Conservation (phyloP, 179 eudicot genomes). For the Camellia oleifera region DNA sequence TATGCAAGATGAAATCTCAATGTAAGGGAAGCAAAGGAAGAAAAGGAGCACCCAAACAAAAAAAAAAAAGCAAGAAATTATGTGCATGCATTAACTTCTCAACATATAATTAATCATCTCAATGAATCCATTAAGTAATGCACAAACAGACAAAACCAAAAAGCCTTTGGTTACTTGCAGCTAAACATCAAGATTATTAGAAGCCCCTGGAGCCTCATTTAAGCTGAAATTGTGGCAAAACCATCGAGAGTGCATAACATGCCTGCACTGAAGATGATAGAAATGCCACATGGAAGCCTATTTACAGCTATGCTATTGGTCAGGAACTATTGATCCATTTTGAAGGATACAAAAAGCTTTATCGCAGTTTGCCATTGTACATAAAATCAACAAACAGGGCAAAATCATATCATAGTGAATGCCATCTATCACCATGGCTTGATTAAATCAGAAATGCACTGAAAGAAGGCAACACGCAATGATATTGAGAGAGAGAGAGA, state of each 20-base stretch:
- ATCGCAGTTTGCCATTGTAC: not conserved
- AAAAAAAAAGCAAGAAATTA: not conserved
- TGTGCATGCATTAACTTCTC: not conserved
- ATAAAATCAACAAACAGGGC: not conserved
- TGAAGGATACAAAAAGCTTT: too few species aligned
- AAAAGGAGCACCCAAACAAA: not conserved
- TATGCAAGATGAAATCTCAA: too few species aligned
- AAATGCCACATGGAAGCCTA: not conserved
- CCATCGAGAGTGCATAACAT: not conserved
- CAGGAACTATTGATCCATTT: not conserved
- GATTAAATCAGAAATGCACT: not conserved
- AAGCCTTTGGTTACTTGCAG: not conserved
- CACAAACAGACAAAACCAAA: not conserved
- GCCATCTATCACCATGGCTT: not conserved
- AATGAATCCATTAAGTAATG: not conserved
- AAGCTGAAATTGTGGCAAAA: not conserved
- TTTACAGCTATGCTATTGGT: not conserved
- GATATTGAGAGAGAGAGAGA: not conserved
- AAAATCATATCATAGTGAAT: too few species aligned
- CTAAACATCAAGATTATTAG: not conserved
- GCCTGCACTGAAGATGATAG: not conserved
- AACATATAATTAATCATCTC: not conserved
- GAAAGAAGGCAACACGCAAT: not conserved
- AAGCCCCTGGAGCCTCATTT: not conserved
- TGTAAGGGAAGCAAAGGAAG: not conserved